phyloP scores from a whole-genome alignment of 2,329 filamentous ascomycete species.

The Sporothrix brasiliensis region DNA sequence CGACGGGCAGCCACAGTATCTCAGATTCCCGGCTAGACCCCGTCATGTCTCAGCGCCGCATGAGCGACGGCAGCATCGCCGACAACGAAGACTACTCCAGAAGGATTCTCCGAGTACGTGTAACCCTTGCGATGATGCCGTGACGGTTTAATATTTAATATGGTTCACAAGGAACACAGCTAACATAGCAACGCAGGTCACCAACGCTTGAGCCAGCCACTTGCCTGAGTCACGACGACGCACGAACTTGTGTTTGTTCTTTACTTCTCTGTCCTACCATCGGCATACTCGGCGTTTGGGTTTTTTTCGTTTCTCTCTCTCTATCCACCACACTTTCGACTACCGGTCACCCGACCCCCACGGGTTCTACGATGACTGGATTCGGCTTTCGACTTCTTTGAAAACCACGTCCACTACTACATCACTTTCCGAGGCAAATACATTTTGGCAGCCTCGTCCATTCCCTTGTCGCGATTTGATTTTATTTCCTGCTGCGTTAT shows the following conservation, averaged over 20 bases:
- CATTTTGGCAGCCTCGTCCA: constrained; percentile 20
- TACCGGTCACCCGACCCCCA: neutral
- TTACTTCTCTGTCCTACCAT: constrained; percentile 42
- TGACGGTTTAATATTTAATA: neutral
- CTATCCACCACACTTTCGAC: neutral
- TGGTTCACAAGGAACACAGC: neutral
- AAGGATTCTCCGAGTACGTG: constrained; percentile 86
- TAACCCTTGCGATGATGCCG: constrained; percentile 32
- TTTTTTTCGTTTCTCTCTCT: constrained; percentile 31
- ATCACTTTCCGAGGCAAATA: neutral
- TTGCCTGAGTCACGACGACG: constrained; percentile 41
- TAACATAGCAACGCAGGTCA: constrained; percentile 49
- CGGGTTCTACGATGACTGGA: neutral
- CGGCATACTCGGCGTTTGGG: constrained; percentile 47
- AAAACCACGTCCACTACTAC: constrained; percentile 1
- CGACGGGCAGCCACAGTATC: constrained; percentile 68
- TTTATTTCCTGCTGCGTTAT: neutral
- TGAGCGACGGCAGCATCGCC: constrained; percentile 94
- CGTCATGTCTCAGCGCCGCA: constrained; percentile 77
- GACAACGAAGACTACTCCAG: constrained; percentile 97
- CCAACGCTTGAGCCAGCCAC: constrained; percentile 56
- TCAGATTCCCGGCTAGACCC: constrained; percentile 85
- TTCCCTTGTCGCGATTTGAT: constrained; percentile 24
- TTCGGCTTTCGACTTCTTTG: neutral
- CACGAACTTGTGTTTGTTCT: constrained; percentile 47